Conservation (phyloP, 2,329 filamentous ascomycete genomes). For the Trichocomaceae sp. region DNA sequence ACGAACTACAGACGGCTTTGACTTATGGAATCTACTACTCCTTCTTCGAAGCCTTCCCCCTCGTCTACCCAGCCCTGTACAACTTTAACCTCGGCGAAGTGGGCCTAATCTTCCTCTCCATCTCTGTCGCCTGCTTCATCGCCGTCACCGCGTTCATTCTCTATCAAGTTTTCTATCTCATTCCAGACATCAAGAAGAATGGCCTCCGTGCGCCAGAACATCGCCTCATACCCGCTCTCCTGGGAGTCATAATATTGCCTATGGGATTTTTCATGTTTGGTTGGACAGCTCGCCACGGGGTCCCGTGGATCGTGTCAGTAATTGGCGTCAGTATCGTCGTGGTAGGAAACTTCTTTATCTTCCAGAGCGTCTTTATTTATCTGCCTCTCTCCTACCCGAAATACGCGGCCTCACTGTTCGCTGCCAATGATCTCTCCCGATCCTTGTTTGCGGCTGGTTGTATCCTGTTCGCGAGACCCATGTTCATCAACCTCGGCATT, state of each 20-base stretch:
- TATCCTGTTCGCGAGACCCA: constrained; percentile 29
- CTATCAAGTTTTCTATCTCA: constrained; percentile 36
- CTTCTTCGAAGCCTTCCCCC: constrained; percentile 49
- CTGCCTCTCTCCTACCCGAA: constrained; percentile 29
- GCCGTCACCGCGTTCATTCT: constrained; percentile 45
- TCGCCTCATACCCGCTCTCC: constrained; percentile 40
- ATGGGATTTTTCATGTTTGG: constrained; percentile 45
- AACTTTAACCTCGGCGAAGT: constrained; percentile 51
- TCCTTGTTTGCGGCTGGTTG: constrained; percentile 23
- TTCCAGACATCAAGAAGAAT: constrained; percentile 44
- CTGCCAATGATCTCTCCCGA: constrained; percentile 30
- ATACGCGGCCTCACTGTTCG: constrained; percentile 32
- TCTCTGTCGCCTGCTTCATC: constrained; percentile 62
- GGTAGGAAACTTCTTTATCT: constrained; percentile 31
- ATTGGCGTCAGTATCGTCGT: constrained; percentile 39
- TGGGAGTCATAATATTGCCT: constrained; percentile 45
- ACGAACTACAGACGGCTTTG: constrained; percentile 41
- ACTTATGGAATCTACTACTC: constrained; percentile 48
- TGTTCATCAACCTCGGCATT: constrained; percentile 31
- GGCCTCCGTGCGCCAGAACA: constrained; percentile 46
- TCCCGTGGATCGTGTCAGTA: constrained; percentile 36
- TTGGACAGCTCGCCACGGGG: constrained; percentile 36
- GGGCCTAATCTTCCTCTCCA: constrained; percentile 51
- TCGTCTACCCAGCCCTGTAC: constrained; percentile 50
- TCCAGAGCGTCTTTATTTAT: constrained; percentile 40